Evolutionary conservation across 2,329 filamentous ascomycete species (phyloP), one percentile per base, ranked within the genome.

Genomic region (Coniochaeta sp.): DNA sequence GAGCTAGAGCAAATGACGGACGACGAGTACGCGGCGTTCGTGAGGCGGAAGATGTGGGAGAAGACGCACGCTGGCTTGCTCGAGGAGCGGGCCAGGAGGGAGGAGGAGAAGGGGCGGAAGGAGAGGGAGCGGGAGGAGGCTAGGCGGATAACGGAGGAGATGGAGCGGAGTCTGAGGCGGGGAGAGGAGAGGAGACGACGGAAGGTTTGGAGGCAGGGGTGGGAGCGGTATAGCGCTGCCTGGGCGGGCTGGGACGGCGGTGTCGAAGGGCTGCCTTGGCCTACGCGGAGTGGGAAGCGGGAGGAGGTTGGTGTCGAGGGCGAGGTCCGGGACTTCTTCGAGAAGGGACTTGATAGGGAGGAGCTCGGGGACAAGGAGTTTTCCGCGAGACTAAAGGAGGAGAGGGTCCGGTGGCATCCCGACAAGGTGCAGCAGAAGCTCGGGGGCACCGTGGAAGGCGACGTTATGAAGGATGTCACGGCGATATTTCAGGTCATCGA

Each of bases 381-480:
- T 57, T 70, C 79, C 22, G 73, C 77, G 8, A 76, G 73, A 61
- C 78, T 98, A 58, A 96, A 96, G 74, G 78, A 85, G 5, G 95
- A 99, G 77, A 85, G 95, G 58, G 87, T 98, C 19, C 82, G 92
- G 17, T 99, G 95, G 95, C 95, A 99, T 77, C 95, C 95, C 4
- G 95, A 99, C 75, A 99, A 98, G 79, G 89, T 98, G 60, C 91
- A 97, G 77, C 95, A 97, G 75, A 85, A 87, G 58, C 87, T 96
- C 62, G 90, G 91, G 3, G 85, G 83, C 0, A 77, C 84, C 61
- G 85, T 96, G 56, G 88, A 93, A 55, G 81, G 85, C 26, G 81
- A 81, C 3, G 85, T 90, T 3, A 87, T 96, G 81, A 86, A 85
- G 69, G 82, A 86, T 59, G 90, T 97, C 47, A 99, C 93, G 12